phyloP scores from a whole-genome alignment of 176 grass and related monocot species.

The Oryza rufipogon region DNA sequence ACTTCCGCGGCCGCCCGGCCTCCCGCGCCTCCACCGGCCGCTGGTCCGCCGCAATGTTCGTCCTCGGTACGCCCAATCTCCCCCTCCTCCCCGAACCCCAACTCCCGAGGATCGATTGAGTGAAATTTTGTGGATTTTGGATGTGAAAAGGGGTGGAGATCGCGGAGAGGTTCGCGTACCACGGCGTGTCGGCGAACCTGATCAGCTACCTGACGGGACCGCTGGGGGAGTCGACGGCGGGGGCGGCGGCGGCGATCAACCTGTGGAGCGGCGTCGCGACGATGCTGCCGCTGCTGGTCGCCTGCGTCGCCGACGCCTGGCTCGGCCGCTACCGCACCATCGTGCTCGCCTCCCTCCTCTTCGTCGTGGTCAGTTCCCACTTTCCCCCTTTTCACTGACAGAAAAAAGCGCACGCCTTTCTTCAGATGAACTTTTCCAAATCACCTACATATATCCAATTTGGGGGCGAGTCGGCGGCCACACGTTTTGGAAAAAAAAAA shows the following conservation, averaged over 20 bases:
- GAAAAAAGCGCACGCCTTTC: not conserved
- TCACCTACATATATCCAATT: not conserved
- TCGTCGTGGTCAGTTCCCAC: conserved; percentile 46
- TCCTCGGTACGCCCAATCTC: conserved; percentile 52
- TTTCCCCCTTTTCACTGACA: not conserved
- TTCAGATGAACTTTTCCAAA: not conserved
- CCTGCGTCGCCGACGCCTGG: conserved; percentile 75
- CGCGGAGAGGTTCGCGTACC: conserved; percentile 71
- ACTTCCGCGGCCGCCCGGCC: conserved; percentile 60
- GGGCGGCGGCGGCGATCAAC: conserved; percentile 62
- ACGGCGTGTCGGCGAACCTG: conserved; percentile 65
- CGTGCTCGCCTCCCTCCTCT: conserved; percentile 64
- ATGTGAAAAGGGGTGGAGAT: conserved; percentile 57
- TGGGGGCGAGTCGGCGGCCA: not conserved
- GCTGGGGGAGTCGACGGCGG: conserved; percentile 55
- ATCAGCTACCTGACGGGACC: conserved; percentile 75
- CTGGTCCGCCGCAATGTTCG: conserved; percentile 65
- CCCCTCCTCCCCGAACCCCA: no score
- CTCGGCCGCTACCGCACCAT: conserved; percentile 69
- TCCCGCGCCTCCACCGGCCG: conserved; percentile 54
- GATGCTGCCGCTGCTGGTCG: conserved; percentile 66
- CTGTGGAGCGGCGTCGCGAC: conserved; percentile 53
- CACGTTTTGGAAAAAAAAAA: not conserved
- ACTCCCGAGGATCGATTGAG: no score
- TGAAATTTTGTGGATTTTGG: no score